Percentiles rank a stretch among this genome's conserved stretches.
These are phyloP conservation scores for Magnusiomyces sp. DNA, from an alignment of 1,139 yeast species.

Conservation along the genomic window DNA sequence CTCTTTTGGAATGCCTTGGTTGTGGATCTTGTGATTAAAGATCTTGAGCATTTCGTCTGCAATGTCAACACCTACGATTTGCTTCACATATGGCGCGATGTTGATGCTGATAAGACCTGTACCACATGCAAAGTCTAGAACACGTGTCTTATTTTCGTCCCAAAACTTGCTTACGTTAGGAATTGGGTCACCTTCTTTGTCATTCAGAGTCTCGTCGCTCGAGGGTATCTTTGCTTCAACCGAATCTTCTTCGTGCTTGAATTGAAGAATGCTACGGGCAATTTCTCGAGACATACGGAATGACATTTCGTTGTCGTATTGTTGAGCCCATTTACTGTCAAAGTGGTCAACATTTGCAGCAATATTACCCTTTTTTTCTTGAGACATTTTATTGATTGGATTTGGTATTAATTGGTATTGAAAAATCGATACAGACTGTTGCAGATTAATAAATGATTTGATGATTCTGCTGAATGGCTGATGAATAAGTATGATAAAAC, in stretches of 20 bases:
- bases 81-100: slow-evolving; percentile 22
- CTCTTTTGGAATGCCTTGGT: slow-evolving; percentile 20
- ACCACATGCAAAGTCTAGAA: slow-evolving; percentile 30
- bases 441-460: too few species aligned
- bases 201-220: slow-evolving; percentile 2
- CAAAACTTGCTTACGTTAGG: slow-evolving; percentile 12
- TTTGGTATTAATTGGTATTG: background rate
- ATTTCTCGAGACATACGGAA: slow-evolving; percentile 36
- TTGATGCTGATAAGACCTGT: slow-evolving; percentile 24
- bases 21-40: slow-evolving; percentile 20
- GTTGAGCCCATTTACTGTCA: slow-evolving; percentile 5
- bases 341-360: slow-evolving; percentile 7
- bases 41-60: slow-evolving; percentile 24
- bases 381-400: background rate
- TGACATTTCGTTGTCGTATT: slow-evolving; percentile 19
- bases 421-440: too few species aligned
- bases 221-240: background rate
- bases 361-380: background rate
- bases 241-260: background rate
- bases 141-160: slow-evolving; percentile 19
- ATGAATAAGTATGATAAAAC: too few species aligned
- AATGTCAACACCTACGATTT: slow-evolving; percentile 27
- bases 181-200: slow-evolving; percentile 3
- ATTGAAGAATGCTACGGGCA: slow-evolving; percentile 12
- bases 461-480: too few species aligned